phyloP scores from a whole-genome alignment of 352 stramenopile species.

The Phytophthora syringae region DNA sequence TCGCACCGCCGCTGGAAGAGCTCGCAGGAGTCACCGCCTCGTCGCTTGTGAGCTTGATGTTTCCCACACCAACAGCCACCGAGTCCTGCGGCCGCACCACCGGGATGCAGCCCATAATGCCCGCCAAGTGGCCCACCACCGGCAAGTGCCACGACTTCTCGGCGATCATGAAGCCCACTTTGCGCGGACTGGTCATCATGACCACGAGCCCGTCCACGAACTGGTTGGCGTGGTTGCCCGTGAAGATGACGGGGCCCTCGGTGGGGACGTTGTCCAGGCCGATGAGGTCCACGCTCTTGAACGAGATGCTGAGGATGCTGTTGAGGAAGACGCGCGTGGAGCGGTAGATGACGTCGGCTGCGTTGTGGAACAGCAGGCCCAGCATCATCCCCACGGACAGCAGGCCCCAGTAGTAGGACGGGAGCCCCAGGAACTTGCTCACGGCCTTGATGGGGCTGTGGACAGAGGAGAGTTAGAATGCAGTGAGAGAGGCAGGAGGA shows the following conservation, averaged over 20 bases:
- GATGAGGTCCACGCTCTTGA: conserved; percentile 97
- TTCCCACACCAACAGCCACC: conserved; percentile 71
- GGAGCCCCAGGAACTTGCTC: conserved; percentile 70
- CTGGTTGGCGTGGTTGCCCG: conserved; percentile 98
- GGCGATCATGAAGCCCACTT: conserved; percentile 97
- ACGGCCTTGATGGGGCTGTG: conserved; percentile 83
- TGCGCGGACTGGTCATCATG: conserved; percentile 94
- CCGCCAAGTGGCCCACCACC: conserved; percentile 95
- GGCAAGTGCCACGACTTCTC: conserved; percentile 96
- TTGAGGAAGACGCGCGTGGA: conserved; percentile 95
- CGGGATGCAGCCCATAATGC: conserved; percentile 96
- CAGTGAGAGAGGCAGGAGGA: conserved; percentile 1
- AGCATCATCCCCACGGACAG: conserved; percentile 72
- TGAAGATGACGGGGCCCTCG: conserved; percentile 98
- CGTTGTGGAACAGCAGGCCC: conserved; percentile 74
- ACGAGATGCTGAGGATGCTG: conserved; percentile 98
- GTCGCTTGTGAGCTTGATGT: conserved; percentile 60
- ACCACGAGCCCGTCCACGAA: conserved; percentile 98
- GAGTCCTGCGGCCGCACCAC: conserved; percentile 96
- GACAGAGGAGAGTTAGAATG: not conserved
- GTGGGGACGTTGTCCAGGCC: conserved; percentile 96
- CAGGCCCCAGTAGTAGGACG: conserved; percentile 75
- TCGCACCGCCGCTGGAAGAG: conserved; percentile 33
- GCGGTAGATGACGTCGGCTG: conserved; percentile 82
- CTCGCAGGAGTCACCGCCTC: conserved; percentile 36